phyloP scores from a whole-genome alignment of 495 filamentous ascomycete genomes.

The Penicillium lagena region DNA sequence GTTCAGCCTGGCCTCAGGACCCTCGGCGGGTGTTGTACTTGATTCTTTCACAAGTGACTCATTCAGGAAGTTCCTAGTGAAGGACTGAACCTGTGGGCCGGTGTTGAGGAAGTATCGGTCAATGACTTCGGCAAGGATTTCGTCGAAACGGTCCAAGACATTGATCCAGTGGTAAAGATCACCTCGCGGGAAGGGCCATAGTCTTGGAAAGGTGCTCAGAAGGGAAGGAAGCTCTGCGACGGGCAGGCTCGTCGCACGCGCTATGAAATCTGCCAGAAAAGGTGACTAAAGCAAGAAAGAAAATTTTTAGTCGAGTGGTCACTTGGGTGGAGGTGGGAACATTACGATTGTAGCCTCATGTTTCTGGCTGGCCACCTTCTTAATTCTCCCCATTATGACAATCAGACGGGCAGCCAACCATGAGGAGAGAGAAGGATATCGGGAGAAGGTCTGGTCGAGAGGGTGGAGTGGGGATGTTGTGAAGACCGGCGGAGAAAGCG shows the following conservation, averaged over 20 bases:
- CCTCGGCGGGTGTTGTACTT: conserved; percentile 30
- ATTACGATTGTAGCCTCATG: conserved; percentile 92
- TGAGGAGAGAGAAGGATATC: conserved; percentile 30
- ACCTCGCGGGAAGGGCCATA: conserved; percentile 95
- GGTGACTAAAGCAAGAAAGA: conserved; percentile 60
- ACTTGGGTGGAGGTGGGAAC: conserved; percentile 10
- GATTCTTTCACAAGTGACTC: conserved; percentile 42
- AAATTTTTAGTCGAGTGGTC: conserved; percentile 20
- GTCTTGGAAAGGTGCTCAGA: conserved; percentile 71
- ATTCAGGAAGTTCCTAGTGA: conserved; percentile 57
- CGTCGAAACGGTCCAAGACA: conserved; percentile 89
- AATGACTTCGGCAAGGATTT: conserved; percentile 73
- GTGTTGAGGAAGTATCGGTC: conserved; percentile 73
- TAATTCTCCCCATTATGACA: conserved; percentile 86
- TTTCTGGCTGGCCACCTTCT: conserved; percentile 85
- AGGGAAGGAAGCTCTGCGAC: conserved; percentile 69
- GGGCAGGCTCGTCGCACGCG: conserved; percentile 57
- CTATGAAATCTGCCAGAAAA: conserved; percentile 73
- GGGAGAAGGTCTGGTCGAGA: conserved; percentile 28
- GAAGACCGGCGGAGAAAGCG: conserved; percentile 28
- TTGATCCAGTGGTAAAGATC: conserved; percentile 99
- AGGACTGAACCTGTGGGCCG: conserved; percentile 73
- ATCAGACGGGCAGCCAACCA: conserved; percentile 35
- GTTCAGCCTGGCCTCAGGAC: conserved; percentile 48
- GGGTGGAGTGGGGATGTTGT: conserved; percentile 23